Conservation (phyloP, 495 filamentous ascomycete genomes). For the Talaromyces nanjingensis region DNA sequence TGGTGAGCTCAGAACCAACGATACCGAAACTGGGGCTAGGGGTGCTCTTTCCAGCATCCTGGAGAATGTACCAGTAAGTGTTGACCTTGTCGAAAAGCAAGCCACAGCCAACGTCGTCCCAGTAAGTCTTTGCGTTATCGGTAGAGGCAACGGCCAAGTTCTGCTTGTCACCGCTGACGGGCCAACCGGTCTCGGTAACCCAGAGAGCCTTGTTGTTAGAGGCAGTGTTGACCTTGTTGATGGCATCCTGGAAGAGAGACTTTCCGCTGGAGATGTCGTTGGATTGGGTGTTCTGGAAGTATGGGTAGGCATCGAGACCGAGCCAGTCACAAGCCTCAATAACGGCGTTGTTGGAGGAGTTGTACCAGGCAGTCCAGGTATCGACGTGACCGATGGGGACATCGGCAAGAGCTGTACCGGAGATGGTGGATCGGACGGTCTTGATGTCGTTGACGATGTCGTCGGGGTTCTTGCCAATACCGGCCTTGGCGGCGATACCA, state of each 20-base stretch:
- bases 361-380: conserved; percentile 84
- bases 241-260: conserved; percentile 55
- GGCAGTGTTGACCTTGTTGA: conserved; percentile 48
- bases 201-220: conserved; percentile 66
- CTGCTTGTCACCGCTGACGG: conserved; percentile 56
- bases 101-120: conserved; percentile 68
- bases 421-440: conserved; percentile 51
- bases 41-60: conserved; percentile 48
- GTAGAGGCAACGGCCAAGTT: conserved; percentile 55
- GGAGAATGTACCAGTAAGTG: conserved; percentile 69
- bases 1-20: conserved; percentile 44
- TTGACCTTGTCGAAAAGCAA: conserved; percentile 57
- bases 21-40: conserved; percentile 68
- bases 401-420: conserved; percentile 46
- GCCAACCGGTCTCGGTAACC: conserved; percentile 90
- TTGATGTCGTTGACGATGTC: conserved; percentile 59
- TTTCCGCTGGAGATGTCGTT: conserved; percentile 60
- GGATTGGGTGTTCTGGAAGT: conserved; percentile 62
- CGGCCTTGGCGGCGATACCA: conserved; percentile 44
- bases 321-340: conserved; percentile 67
- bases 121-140: conserved; percentile 72
- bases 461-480: conserved; percentile 51
- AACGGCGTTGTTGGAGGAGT: conserved; percentile 63
- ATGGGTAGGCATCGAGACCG: conserved; percentile 70
- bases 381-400: conserved; percentile 78